Base-by-base conservation (phyloP, 2,329 filamentous ascomycete species). In the Ascosphaera apis region DNA sequence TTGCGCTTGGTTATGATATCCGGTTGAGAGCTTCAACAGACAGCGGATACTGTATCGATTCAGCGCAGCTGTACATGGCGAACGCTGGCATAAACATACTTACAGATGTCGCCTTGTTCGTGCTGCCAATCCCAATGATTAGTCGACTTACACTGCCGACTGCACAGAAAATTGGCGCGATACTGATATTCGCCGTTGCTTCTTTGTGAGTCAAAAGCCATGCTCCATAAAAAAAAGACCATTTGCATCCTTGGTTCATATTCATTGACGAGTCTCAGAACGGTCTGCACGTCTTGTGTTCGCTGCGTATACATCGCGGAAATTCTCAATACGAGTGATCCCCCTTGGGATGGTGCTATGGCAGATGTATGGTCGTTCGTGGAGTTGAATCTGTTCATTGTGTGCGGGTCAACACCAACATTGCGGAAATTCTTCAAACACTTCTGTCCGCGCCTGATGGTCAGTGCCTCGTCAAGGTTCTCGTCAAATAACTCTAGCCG, bases 361-460 rank as follows among this genome's bases (percentile, higher is more conserved):
- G 25, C 25, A 8, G 13, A 13, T 13, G 25, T 28, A 8, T 28
- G 25, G 25, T 28, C 25, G 8, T 8, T 28, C 8, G 25, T 28
- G 13, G 25, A 28, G 25, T 8, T 54, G 72, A 64, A 45, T 31
- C 72, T 27, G 49, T 71, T 16, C 69, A 69, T 0, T 73, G 69
- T 49, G 44, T 73, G 31, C 58, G 65, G 34, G 65, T 64, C n/a
- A n/a, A n/a, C n/a, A n/a, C n/a, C n/a, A n/a, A n/a, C n/a, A n/a
- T n/a, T n/a, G n/a, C n/a, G n/a, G n/a, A n/a, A n/a, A n/a, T n/a
- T n/a, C n/a, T n/a, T n/a, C n/a, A n/a, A n/a, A n/a, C n/a, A n/a
- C n/a, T n/a, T n/a, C n/a, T n/a, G n/a, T n/a, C n/a, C n/a, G n/a
- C n/a, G n/a, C n/a, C n/a, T n/a, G n/a, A n/a, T n/a, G n/a, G n/a